phyloP scores from a whole-genome alignment of 2,329 filamentous ascomycete species.

The Colletotrichum sidae region DNA sequence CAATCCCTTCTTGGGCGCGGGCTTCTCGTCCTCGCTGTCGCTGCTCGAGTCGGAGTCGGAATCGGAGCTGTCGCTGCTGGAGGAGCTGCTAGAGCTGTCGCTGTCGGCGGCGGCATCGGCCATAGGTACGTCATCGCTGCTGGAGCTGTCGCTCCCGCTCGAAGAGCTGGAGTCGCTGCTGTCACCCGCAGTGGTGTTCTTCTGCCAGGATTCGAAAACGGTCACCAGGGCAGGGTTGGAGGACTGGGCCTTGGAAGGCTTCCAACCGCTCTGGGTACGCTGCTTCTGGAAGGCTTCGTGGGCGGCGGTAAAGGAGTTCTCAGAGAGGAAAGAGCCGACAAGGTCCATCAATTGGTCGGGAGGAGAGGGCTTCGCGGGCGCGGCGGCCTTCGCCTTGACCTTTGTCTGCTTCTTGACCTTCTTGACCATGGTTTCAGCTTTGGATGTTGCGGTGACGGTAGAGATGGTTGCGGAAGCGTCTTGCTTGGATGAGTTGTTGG shows the following conservation, averaged over 20 bases:
- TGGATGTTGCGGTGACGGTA: constrained; percentile 21
- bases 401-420: constrained; percentile 41
- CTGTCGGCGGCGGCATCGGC: constrained; percentile 52
- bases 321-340: constrained; percentile 73
- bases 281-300: constrained; percentile 73
- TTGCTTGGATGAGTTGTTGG: constrained; percentile 50
- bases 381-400: constrained; percentile 38
- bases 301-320: constrained; percentile 73
- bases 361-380: constrained; percentile 49
- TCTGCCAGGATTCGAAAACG: constrained; percentile 65
- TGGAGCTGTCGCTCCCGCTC: constrained; percentile 43
- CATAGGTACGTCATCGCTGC: constrained; percentile 59
- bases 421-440: constrained; percentile 49
- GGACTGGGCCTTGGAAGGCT: constrained; percentile 42
- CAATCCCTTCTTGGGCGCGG: constrained; percentile 43
- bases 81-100: constrained; percentile 49
- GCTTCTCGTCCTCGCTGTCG: constrained; percentile 32
- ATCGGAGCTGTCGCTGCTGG: constrained; percentile 46
- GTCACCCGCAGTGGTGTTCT: constrained; percentile 40
- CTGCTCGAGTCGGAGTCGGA: constrained; percentile 44
- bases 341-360: constrained; percentile 74
- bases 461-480: constrained; percentile 25
- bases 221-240: constrained; percentile 53
- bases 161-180: constrained; percentile 47
- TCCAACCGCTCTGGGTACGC: constrained; percentile 64